Conservation (phyloP, 441 rosid genomes). For the Croton laevigatus region DNA sequence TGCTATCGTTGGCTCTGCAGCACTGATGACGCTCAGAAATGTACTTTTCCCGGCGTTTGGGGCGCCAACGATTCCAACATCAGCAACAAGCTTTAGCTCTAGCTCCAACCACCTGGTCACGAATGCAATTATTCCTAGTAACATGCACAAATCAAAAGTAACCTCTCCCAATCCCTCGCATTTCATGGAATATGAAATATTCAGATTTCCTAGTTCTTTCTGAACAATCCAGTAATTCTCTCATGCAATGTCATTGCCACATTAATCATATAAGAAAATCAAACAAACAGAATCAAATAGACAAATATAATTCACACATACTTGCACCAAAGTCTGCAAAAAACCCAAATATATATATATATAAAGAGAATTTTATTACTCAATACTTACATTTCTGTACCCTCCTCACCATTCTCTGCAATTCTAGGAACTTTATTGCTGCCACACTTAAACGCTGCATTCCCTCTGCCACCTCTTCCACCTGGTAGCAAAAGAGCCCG, state of each 20-base stretch:
- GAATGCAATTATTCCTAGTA: constrained; percentile 27
- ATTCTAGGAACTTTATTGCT: constrained; percentile 79
- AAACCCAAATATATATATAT: background rate
- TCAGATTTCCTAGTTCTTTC: background rate
- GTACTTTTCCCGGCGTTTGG: constrained; percentile 98
- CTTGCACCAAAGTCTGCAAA: background rate
- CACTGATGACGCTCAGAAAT: constrained; percentile 77
- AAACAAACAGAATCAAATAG: background rate
- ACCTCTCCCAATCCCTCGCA: background rate
- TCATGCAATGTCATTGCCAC: too few relatives aligned
- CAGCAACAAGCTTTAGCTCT: constrained; percentile 88
- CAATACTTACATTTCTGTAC: constrained; percentile 80
- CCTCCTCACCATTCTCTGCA: constrained; percentile 95
- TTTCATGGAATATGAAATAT: background rate
- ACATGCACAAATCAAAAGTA: constrained; percentile 13
- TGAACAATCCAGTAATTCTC: background rate
- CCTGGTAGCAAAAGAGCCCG: constrained; percentile 84
- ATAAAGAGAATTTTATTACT: background rate
- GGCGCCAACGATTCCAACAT: constrained; percentile 91
- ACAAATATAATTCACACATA: background rate
- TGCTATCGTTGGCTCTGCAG: constrained; percentile 85
- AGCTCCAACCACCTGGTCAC: constrained; percentile 87
- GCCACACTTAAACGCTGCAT: constrained; percentile 81
- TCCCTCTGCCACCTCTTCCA: constrained; percentile 93
- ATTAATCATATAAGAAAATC: background rate